phyloP scores from a whole-genome alignment of 2,329 filamentous ascomycete species.

The Aureobasidium sp. region DNA sequence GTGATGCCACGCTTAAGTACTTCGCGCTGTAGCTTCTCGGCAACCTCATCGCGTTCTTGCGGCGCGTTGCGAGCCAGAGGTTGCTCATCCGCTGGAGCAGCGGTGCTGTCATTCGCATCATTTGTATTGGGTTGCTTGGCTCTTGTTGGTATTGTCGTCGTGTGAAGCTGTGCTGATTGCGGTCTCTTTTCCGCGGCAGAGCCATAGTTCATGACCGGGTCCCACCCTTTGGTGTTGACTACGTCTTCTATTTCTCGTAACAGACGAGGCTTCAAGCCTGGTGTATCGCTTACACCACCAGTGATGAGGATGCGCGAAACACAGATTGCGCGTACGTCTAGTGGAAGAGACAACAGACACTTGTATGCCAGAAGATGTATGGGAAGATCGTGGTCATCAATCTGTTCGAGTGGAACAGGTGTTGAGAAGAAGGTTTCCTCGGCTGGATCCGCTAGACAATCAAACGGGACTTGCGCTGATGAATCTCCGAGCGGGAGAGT shows the following conservation, averaged over 20 bases:
- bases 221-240: slow-evolving; percentile 67
- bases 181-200: slow-evolving; percentile 28
- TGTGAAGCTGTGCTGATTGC: background rate
- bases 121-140: background rate
- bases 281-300: slow-evolving; percentile 70
- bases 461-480: slow-evolving; percentile 60
- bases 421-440: slow-evolving; percentile 67
- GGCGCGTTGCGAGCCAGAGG: slow-evolving; percentile 20
- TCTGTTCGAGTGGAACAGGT: slow-evolving; percentile 46
- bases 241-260: slow-evolving; percentile 66
- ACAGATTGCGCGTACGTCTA: slow-evolving; percentile 76
- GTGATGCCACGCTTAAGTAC: slow-evolving; percentile 35
- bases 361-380: slow-evolving; percentile 71
- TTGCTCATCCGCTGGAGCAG: background rate
- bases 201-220: slow-evolving; percentile 63
- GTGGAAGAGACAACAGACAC: slow-evolving; percentile 64
- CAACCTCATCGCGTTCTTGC: slow-evolving; percentile 52
- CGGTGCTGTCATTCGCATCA: background rate
- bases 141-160: background rate
- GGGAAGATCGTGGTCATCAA: slow-evolving; percentile 83
- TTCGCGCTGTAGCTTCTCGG: slow-evolving; percentile 49
- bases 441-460: slow-evolving; percentile 63
- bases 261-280: slow-evolving; percentile 71
- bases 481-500: slow-evolving; percentile 33
- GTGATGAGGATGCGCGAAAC: slow-evolving; percentile 85